A percentile compares a stretch with the other conserved stretches of the same genome.
Conservation (phyloP, 306 rosid species). For the Alnus glutinosa region DNA sequence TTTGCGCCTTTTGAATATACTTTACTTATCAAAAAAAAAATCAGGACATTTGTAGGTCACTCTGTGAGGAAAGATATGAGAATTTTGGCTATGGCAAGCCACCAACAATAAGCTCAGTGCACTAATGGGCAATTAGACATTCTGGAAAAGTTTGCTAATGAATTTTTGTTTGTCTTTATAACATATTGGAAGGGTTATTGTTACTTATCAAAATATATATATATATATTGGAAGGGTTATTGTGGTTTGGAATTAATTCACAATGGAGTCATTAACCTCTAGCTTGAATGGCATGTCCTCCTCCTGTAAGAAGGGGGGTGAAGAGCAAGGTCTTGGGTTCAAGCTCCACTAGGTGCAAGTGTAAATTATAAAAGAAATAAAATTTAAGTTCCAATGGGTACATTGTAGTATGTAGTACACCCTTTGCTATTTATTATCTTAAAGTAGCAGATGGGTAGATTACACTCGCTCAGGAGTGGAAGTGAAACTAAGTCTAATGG, state of each 20-base stretch:
- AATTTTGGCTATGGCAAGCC: background rate
- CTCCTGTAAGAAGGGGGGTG: background rate
- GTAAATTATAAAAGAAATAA: background rate
- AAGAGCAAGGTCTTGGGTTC: background rate
- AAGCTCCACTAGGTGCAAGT: background rate
- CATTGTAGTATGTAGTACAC: background rate
- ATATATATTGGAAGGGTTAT: background rate
- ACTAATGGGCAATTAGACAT: background rate
- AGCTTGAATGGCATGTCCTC: background rate
- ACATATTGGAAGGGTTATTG: background rate
- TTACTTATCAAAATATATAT: no score
- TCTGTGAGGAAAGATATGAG: background rate
- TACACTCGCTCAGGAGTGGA: background rate
- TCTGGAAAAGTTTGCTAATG: background rate
- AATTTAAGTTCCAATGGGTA: background rate
- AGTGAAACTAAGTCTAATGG: slow-evolving; percentile 2
- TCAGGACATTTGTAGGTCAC: background rate
- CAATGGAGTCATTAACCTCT: background rate
- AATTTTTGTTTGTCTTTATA: background rate
- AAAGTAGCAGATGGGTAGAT: background rate
- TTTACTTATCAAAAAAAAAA: background rate
- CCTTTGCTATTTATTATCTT: background rate
- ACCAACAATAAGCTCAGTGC: background rate
- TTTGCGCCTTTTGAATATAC: no score
- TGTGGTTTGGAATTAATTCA: background rate